Evolutionary conservation across 148 eudicot species (phyloP), one percentile per base, ranked within the genome.

Genomic region (Polygonum maritimum): DNA sequence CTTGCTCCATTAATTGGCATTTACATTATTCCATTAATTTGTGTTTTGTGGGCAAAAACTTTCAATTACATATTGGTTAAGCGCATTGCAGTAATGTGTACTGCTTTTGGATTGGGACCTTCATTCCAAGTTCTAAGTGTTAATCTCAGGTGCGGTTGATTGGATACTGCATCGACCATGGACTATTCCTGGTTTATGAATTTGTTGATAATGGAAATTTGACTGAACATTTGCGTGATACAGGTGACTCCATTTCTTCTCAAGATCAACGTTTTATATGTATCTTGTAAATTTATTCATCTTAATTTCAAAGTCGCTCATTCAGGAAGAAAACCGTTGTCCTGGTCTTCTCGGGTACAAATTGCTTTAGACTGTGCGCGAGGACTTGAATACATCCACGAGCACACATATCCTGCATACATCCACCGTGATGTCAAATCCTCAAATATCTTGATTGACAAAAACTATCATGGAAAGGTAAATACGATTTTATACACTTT

Each of bases 381-480:
- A 84, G 96, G 89, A 74, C 92, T 90, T 21, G 90, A 90, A 79
- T 90, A 90, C 78, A 90, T 90, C 39, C 96, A 90, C 78, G 92
- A 90, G 80, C 90, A 88, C 74, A 87, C 92, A 19, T 87, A 83
- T 78, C 90, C 92, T 62, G 79, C 86, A 2, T 90, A 87, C 75
- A 85, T 90, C 75, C 96, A 90, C 62, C 92, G 96, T 71, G 92
- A 90, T 72, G 85, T 90, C 11, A 90, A 90, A 76, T 78, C 92
- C 45, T 88, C 87, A 26, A 90, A 90, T 78, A 90, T 90, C 81
- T 77, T 90, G 80, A 77, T 90, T 47, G 87, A 80, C 84, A 79
- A 63, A 38, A 82, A 80, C 69, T 89, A 81, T 48, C 90, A 76
- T 45, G 92, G 89, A 40, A 90, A 90, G 96, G 95, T 90, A 58